phyloP scores from a whole-genome alignment of 2,329 filamentous ascomycete species.

The Cercospora sp. region DNA sequence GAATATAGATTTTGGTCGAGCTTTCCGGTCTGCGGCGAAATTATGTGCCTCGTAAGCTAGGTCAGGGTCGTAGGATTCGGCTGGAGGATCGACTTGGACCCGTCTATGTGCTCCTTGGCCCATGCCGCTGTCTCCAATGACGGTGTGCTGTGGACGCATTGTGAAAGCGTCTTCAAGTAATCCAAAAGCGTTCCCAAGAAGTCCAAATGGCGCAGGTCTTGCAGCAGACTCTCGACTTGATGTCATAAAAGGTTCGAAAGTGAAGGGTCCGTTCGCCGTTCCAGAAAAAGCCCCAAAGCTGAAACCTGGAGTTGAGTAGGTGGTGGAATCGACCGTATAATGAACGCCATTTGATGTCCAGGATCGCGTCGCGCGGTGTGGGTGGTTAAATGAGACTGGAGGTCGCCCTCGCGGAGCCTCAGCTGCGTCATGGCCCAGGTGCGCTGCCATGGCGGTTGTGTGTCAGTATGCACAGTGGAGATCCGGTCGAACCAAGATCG shows the following conservation, averaged over 20 bases:
- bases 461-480: constrained; percentile 1
- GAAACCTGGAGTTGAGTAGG: constrained; percentile 30
- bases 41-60: constrained; percentile 25
- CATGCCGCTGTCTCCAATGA: constrained; percentile 12
- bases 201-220: constrained; percentile 18
- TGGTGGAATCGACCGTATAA: constrained; percentile 33
- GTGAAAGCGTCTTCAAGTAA: constrained; percentile 29
- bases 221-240: constrained; percentile 6
- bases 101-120: constrained; percentile 13
- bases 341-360: constrained; percentile 34
- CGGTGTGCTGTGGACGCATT: constrained; percentile 23
- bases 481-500: constrained; percentile 13
- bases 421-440: constrained; percentile 18
- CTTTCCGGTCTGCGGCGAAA: constrained; percentile 9
- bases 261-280: constrained; percentile 19
- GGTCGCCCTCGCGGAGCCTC: constrained; percentile 14
- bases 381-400: constrained; percentile 19
- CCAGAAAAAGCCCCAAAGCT: constrained; percentile 33
- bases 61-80: constrained; percentile 26
- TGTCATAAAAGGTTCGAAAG: constrained; percentile 21
- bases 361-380: constrained; percentile 24
- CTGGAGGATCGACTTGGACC: constrained; percentile 17
- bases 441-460: constrained; percentile 15
- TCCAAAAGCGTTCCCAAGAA: constrained; percentile 32
- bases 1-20: constrained; percentile 28